Evolutionary conservation across 257 asterid species (phyloP).

Genomic region (Echites panduratus): DNA sequence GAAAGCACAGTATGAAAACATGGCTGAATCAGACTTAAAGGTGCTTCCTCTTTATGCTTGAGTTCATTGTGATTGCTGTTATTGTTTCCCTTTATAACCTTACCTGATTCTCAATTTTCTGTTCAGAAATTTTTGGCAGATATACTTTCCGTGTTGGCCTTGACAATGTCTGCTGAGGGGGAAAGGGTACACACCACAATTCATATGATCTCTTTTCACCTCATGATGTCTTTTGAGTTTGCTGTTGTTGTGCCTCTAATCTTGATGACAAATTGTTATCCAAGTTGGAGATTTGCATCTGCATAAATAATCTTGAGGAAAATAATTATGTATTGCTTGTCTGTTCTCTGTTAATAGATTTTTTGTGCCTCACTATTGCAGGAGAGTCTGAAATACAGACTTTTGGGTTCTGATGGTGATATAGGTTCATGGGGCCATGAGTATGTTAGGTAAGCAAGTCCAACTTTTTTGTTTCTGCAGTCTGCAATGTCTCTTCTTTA

Average conservation of each 20-base stretch:
- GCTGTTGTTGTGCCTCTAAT: background rate
- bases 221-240: background rate
- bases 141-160: slow-evolving; percentile 91
- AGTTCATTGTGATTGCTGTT: background rate
- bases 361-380: slow-evolving; percentile 26
- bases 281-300: background rate
- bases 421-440: slow-evolving; percentile 99
- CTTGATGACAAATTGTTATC: background rate
- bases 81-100: background rate
- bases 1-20: slow-evolving; percentile 56
- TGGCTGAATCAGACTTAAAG: slow-evolving; percentile 70
- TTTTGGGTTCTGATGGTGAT: slow-evolving; percentile 82
- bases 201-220: background rate
- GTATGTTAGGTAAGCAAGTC: slow-evolving; percentile 71
- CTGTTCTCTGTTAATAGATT: background rate
- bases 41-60: slow-evolving; percentile 26
- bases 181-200: slow-evolving; percentile 53
- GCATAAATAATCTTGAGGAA: background rate
- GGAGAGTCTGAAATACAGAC: slow-evolving; percentile 95
- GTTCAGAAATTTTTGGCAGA: slow-evolving; percentile 74
- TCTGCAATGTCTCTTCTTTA: background rate
- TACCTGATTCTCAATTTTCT: slow-evolving; percentile 4
- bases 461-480: background rate
- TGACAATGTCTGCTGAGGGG: slow-evolving; percentile 98
- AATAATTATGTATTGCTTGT: background rate